Evolutionary conservation across 2,329 filamentous ascomycete species (phyloP).

Genomic region (Botrytis hyacinthi): DNA sequence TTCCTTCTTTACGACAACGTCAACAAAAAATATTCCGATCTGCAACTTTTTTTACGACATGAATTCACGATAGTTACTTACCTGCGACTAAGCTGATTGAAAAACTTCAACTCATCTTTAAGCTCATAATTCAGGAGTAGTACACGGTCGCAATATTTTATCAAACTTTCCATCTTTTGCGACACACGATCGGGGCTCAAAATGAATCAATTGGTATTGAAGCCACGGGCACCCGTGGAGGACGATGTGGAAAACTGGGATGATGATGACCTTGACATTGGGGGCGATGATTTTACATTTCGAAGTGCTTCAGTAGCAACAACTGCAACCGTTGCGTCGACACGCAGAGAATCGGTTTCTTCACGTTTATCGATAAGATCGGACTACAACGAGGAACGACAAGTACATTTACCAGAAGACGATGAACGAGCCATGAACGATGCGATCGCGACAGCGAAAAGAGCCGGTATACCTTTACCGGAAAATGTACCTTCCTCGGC

Average conservation of each 20-base stretch:
- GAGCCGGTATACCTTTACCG: slow-evolving; percentile 88
- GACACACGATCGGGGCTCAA: not conserved
- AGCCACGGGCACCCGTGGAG: slow-evolving; percentile 42
- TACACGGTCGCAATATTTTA: not conserved
- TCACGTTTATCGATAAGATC: slow-evolving; percentile 22
- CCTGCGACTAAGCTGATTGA: slow-evolving; percentile 28
- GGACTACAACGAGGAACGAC: slow-evolving; percentile 67
- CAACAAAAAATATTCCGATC: not conserved
- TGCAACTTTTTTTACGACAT: slow-evolving; percentile 22
- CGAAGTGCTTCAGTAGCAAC: slow-evolving; percentile 47
- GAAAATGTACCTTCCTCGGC: slow-evolving; percentile 84
- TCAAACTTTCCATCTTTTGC: not conserved
- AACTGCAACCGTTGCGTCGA: slow-evolving; percentile 43
- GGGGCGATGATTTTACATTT: slow-evolving; percentile 63
- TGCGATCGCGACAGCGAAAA: slow-evolving; percentile 82
- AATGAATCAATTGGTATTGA: slow-evolving; percentile 39
- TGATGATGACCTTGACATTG: slow-evolving; percentile 71
- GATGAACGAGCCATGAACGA: slow-evolving; percentile 81
- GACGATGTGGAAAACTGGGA: slow-evolving; percentile 74
- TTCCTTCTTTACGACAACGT: not conserved
- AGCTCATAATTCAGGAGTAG: slow-evolving; percentile 9
- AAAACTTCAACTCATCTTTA: slow-evolving; percentile 23
- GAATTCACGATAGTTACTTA: slow-evolving; percentile 31
- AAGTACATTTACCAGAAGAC: slow-evolving; percentile 79
- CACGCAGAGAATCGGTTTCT: slow-evolving; percentile 73